These are phyloP conservation scores for Fusarium ambrosium DNA, from an alignment of 2,329 filamentous ascomycete genomes.

Conservation along the genomic window DNA sequence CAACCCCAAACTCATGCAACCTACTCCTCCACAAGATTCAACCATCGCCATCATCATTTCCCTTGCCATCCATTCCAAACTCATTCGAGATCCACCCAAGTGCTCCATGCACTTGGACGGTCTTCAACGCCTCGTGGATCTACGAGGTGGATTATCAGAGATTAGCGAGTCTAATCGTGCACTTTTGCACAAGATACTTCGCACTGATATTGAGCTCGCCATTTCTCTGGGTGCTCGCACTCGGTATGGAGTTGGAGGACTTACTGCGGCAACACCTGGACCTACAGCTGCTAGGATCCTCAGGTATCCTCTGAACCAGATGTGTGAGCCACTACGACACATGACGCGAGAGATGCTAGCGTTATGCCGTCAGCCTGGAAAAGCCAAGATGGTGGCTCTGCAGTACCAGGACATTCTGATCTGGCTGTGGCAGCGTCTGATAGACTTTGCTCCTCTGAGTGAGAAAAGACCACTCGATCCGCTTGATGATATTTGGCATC, in stretches of 20 bases:
- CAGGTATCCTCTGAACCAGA: conserved; percentile 17
- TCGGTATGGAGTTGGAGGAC: conserved; percentile 22
- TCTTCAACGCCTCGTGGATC: conserved; percentile 11
- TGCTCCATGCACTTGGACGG: conserved; percentile 31
- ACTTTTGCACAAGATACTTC: conserved; percentile 36
- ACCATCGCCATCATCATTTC: conserved; percentile 38
- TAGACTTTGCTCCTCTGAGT: conserved; percentile 29
- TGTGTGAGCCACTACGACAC: neutral
- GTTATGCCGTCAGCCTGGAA: conserved; percentile 20
- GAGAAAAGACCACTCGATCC: conserved; percentile 15
- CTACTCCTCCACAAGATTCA: conserved; percentile 17
- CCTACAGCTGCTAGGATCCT: conserved; percentile 1
- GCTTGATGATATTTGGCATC: conserved; percentile 30
- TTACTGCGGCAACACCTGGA: conserved; percentile 15
- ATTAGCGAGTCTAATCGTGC: conserved; percentile 22
- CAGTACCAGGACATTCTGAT: conserved; percentile 35
- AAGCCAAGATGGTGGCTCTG: conserved; percentile 10
- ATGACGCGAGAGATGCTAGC: conserved; percentile 22
- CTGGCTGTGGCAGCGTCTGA: conserved; percentile 24
- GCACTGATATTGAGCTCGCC: conserved; percentile 24
- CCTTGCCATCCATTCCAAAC: conserved; percentile 37
- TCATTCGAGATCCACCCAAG: conserved; percentile 13
- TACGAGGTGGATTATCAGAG: conserved; percentile 13
- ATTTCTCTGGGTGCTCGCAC: conserved; percentile 17
- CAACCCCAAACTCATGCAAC: conserved; percentile 22